These are phyloP conservation scores for Wickerhamomyces sp. DNA, from an alignment of 1,139 yeast genomes.

Conservation along the genomic window DNA sequence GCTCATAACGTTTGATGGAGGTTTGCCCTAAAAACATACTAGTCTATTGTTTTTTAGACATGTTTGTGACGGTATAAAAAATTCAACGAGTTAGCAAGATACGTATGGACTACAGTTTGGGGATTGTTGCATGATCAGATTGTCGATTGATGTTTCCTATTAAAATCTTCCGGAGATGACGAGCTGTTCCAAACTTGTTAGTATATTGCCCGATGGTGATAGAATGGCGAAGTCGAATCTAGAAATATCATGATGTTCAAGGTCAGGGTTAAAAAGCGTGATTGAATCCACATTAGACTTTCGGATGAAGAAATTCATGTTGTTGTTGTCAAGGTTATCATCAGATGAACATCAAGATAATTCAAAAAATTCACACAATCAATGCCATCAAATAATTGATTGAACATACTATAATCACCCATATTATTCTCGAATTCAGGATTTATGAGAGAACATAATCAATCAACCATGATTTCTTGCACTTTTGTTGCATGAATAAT, in stretches of 20 bases:
- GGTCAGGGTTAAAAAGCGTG: slow-evolving; percentile 32
- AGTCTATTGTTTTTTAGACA: no score
- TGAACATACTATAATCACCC: neutral
- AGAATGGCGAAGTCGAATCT: neutral
- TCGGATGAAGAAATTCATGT: slow-evolving; percentile 43
- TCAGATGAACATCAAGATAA: slow-evolving; percentile 23
- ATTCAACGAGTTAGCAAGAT: no score
- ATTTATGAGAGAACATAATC: no score
- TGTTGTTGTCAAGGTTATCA: slow-evolving; percentile 38
- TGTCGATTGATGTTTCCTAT: no score
- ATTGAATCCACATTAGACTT: slow-evolving; percentile 32
- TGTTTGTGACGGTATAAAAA: no score
- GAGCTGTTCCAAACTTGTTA: slow-evolving; percentile 3
- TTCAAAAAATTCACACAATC: neutral
- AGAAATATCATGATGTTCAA: neutral
- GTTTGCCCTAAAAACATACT: neutral
- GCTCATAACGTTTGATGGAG: neutral
- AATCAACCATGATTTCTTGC: no score
- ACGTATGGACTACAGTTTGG: no score
- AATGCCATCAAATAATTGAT: neutral
- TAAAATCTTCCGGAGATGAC: slow-evolving; percentile 1
- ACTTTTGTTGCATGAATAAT: no score
- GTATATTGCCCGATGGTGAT: neutral
- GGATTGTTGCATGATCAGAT: no score
- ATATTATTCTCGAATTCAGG: no score